phyloP scores from a whole-genome alignment of 2,329 filamentous ascomycete species.

The Colletotrichum sp. region DNA sequence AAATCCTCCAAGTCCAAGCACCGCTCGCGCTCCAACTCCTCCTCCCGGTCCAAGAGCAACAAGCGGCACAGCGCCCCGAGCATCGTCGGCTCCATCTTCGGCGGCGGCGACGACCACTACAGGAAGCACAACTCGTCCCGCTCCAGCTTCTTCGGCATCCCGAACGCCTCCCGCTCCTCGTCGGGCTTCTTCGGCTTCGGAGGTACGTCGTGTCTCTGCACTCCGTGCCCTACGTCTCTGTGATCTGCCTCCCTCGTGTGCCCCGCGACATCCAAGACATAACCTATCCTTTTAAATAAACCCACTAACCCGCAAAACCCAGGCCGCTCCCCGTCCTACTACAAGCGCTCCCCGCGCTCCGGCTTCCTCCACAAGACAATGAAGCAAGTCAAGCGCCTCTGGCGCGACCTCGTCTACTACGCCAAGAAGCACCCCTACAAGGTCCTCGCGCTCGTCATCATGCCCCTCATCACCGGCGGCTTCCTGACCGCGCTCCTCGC shows the following conservation, averaged over 20 bases:
- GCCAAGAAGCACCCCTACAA: conserved; percentile 85
- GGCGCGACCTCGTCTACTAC: conserved; percentile 83
- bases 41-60: conserved; percentile 35
- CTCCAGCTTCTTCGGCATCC: conserved; percentile 52
- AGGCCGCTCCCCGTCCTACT: conserved; percentile 65
- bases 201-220: conserved; percentile 30
- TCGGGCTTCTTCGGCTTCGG: conserved; percentile 47
- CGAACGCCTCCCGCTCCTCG: conserved; percentile 45
- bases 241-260: not conserved
- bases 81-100: conserved; percentile 51
- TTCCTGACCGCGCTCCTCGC: conserved; percentile 78
- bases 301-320: not conserved
- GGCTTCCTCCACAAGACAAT: conserved; percentile 79
- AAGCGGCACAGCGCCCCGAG: conserved; percentile 38
- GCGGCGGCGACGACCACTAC: conserved; percentile 36
- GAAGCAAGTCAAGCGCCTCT: conserved; percentile 77
- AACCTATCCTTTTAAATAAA: not conserved
- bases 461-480: conserved; percentile 87
- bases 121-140: conserved; percentile 46
- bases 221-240: not conserved
- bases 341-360: conserved; percentile 81
- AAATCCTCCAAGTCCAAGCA: conserved; percentile 31
- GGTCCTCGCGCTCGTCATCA: conserved; percentile 84
- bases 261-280: not conserved
- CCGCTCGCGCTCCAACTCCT: conserved; percentile 42